Evolutionary conservation across 2,329 filamentous ascomycete species (phyloP).

Genomic region (Neonectria neomacrospora): DNA sequence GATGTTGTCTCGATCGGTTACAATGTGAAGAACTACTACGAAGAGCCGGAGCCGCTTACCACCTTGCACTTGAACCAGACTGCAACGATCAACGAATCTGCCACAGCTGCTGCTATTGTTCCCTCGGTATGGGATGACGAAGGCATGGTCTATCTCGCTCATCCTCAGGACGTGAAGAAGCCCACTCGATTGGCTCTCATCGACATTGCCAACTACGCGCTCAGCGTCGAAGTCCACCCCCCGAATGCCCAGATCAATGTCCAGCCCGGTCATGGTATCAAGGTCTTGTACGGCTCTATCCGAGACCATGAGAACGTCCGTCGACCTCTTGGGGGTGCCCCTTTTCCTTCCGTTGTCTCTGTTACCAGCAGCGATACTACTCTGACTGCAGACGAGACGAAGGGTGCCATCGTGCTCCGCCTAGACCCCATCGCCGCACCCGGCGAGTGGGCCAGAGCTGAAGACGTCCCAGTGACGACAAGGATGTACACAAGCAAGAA

Average conservation of each 20-base stretch:
- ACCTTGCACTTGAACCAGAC: background rate
- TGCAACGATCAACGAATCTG: background rate
- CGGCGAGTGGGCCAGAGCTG: background rate
- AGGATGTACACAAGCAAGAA: background rate
- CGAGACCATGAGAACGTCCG: background rate
- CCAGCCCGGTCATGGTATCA: background rate
- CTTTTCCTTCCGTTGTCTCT: background rate
- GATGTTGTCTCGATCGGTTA: background rate
- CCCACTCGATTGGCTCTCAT: background rate
- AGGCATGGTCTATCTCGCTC: background rate
- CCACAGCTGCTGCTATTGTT: background rate
- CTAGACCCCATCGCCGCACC: background rate
- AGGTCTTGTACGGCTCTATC: background rate
- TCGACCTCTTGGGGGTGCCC: background rate
- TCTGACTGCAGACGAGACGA: background rate
- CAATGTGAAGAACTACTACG: background rate
- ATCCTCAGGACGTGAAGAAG: background rate
- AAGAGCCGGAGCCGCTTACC: background rate
- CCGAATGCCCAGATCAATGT: background rate
- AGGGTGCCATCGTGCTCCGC: background rate
- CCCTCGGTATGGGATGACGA: background rate
- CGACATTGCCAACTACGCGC: conserved; percentile 6
- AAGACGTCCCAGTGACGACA: background rate
- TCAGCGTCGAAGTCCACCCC: conserved; percentile 10
- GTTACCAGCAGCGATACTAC: background rate